Evolutionary conservation across 2,329 filamentous ascomycete species (phyloP).

Genomic region (Fusarium sp.): DNA sequence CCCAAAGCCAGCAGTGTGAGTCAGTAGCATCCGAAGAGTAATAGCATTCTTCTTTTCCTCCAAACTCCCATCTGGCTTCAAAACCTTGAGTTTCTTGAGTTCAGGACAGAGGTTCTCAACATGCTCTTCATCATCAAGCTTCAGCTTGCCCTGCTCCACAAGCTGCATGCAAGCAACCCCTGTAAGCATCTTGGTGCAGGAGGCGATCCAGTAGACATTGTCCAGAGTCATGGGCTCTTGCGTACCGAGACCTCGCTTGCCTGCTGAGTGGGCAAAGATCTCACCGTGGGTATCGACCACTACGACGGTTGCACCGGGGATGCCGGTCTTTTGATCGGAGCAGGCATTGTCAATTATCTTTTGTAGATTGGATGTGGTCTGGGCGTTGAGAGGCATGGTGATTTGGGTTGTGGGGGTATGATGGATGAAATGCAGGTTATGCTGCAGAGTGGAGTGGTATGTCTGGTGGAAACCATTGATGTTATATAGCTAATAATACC

Average conservation of each 20-base stretch:
- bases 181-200: slow-evolving; percentile 68
- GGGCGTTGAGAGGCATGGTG: slow-evolving; percentile 37
- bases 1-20: slow-evolving; percentile 68
- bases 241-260: slow-evolving; percentile 58
- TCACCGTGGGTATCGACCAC: slow-evolving; percentile 63
- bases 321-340: slow-evolving; percentile 53
- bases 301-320: slow-evolving; percentile 61
- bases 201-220: slow-evolving; percentile 70
- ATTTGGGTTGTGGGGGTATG: neutral
- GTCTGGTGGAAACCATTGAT: neutral
- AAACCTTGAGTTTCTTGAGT: slow-evolving; percentile 61
- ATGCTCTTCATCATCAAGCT: slow-evolving; percentile 61
- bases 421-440: neutral
- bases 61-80: slow-evolving; percentile 54
- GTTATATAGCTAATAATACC: neutral
- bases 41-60: slow-evolving; percentile 63
- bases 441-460: neutral
- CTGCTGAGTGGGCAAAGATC: slow-evolving; percentile 62
- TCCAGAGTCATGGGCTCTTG: slow-evolving; percentile 69
- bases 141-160: slow-evolving; percentile 63
- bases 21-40: slow-evolving; percentile 69
- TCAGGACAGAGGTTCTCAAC: slow-evolving; percentile 64
- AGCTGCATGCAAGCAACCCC: slow-evolving; percentile 68
- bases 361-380: slow-evolving; percentile 31
- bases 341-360: slow-evolving; percentile 54